Base-by-base conservation (phyloP, 2,329 filamentous ascomycete species). In the Clarireedia monteithiana region DNA sequence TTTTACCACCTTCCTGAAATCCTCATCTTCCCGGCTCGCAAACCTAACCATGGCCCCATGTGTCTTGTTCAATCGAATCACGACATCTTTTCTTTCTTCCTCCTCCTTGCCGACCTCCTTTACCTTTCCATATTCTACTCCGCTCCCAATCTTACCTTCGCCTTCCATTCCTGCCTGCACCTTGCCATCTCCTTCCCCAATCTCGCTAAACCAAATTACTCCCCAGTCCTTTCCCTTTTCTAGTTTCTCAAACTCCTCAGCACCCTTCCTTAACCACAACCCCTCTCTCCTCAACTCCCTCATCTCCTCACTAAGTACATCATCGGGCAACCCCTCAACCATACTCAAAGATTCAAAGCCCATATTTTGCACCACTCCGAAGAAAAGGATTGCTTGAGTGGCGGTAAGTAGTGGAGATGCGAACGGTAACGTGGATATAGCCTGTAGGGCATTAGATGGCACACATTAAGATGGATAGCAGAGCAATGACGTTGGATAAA, bases 331-430 rank as follows among this genome's bases (percentile, higher is more conserved):
- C 7, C 15, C 23, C 24, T 48, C 27, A 5, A 53, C 20, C 17
- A 5, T 20, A 30, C 14, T 27, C n/a, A 49, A 14, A 54, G 17
- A 34, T 24, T 49, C 36, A 6, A 54, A 42, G 23, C 52, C 45
- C 52, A 54, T 49, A 6, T 46, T 39, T 51, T 55, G 50, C 3
- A 10, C 47, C 27, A 45, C 36, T 2, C 53, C 53, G 12, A 51
- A 55, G 6, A 55, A 46, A 14, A 51, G 6, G 14, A 55, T 27
- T 7, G 47, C 53, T n/a, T 39, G n/a, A 3, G 48, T 55, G 14
- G 53, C 44, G 5, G 6, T 14, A 30, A 49, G 45, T 1, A 54
- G 14, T 24, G 17, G 2, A 7, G 48, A 24, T 34, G 23, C 0
- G n/a, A 17, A 14, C 4, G 23, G n/a, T 23, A 23, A 4, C 6